Base-by-base conservation (phyloP, 192 early-diverging fungal genomes). In the Chytriomyces confervae region DNA sequence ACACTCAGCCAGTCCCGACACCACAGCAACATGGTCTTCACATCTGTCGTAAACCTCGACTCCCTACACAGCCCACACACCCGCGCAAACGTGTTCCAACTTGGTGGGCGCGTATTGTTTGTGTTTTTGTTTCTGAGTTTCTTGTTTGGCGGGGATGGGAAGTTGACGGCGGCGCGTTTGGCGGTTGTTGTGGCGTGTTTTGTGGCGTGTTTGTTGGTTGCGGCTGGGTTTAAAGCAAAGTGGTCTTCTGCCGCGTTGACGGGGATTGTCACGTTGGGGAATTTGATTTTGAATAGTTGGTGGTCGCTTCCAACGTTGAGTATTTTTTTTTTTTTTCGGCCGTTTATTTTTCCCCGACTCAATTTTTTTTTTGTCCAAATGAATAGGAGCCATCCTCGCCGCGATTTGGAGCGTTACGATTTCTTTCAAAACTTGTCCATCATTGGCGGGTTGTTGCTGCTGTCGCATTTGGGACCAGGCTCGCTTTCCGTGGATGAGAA, bases 381-480 rank as follows among this genome's bases (percentile, higher is more conserved):
- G 36, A 20, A 27, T 11, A 70, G 69, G 13, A 13, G 7, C 50
- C 69, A 70, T 43, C 69, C 69, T 10, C 23, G 69, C 23, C 23
- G 69, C 23, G 69, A 70, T 11, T 51, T 70, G 50, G 69, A 70
- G 50, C 47, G 95, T 80, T 98, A 97, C 81, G 96, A 98, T 83
- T 98, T 98, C 80, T 98, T 97, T 91, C 96, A 98, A 83, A 97
- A 93, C 0, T 84, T 96, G 62, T 94, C 92, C 18, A 95, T 96
- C 85, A 91, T 94, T 88, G 96, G 96, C 62, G 96, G 96, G 44
- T 94, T 98, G 80, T 86, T 98, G 48, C 85, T 98, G 64, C 88
- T 98, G 53, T 91, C 92, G 77, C 96, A 93, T 77, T 87, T 96
- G 61, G 96, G 96, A 46, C 79, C 87, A 23, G 69, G 69, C 29